Evolutionary conservation across 2,329 filamentous ascomycete species (phyloP).

Genomic region (Cladobotryum protrusum): DNA sequence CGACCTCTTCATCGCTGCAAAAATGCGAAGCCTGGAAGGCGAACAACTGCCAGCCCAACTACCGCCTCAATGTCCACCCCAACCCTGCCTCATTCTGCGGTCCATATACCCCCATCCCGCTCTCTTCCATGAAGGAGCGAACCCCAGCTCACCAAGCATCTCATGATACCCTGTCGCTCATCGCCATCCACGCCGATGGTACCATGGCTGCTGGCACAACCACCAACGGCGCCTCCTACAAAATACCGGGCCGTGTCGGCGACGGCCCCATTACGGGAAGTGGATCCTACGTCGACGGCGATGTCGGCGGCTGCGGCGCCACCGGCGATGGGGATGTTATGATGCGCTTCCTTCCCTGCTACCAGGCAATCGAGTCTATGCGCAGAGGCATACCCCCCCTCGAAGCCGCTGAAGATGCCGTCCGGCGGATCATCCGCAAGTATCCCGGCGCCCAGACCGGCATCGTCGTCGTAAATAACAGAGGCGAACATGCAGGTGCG

Average conservation of each 20-base stretch:
- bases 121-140: background rate
- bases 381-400: conserved; percentile 41
- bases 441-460: conserved; percentile 42
- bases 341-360: conserved; percentile 52
- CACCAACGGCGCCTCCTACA: conserved; percentile 49
- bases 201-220: conserved; percentile 49
- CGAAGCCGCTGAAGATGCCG: conserved; percentile 45
- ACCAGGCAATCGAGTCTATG: conserved; percentile 50
- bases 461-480: conserved; percentile 43
- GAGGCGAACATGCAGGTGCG: conserved; percentile 45
- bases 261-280: conserved; percentile 50
- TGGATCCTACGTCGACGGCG: conserved; percentile 49
- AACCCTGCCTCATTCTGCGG: conserved; percentile 39
- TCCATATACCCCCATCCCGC: conserved; percentile 36
- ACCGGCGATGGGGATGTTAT: conserved; percentile 53
- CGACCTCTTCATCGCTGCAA: conserved; percentile 33
- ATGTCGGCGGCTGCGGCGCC: conserved; percentile 49
- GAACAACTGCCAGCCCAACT: conserved; percentile 45
- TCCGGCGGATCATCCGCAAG: conserved; percentile 41
- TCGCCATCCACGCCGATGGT: conserved; percentile 38
- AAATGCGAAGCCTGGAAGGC: conserved; percentile 39
- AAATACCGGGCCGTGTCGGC: conserved; percentile 49
- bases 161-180: conserved; percentile 51
- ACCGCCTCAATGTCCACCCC: conserved; percentile 40
- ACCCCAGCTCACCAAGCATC: conserved; percentile 15